Evolutionary conservation across 2,329 filamentous ascomycete species (phyloP).

Genomic region (Aschersonia sp.): DNA sequence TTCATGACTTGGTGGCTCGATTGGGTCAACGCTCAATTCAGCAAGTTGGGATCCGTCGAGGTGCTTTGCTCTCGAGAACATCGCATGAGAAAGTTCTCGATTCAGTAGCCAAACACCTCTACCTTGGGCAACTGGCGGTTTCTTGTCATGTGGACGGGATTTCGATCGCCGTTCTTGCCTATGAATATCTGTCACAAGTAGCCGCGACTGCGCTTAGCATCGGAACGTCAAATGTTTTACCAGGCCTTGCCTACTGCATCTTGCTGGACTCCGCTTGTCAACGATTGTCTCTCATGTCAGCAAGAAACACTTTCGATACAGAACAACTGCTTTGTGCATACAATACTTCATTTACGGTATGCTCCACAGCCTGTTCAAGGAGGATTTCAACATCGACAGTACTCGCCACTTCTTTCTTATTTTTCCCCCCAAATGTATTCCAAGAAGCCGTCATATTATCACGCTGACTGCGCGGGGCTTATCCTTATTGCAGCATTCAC

Average conservation of each 20-base stretch:
- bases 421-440: slow-evolving; percentile 25
- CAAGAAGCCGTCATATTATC: slow-evolving; percentile 22
- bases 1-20: slow-evolving; percentile 14
- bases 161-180: slow-evolving; percentile 21
- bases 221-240: background rate
- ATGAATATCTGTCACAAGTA: background rate
- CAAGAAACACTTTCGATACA: background rate
- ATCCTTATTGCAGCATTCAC: slow-evolving; percentile 26
- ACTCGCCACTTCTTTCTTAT: slow-evolving; percentile 28
- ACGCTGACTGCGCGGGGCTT: slow-evolving; percentile 27
- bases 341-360: slow-evolving; percentile 16
- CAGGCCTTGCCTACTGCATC: slow-evolving; percentile 20
- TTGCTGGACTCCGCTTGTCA: slow-evolving; percentile 15
- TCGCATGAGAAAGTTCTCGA: slow-evolving; percentile 9
- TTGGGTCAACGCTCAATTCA: slow-evolving; percentile 2
- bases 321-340: slow-evolving; percentile 8
- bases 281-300: slow-evolving; percentile 11
- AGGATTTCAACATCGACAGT: slow-evolving; percentile 5
- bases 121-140: slow-evolving; percentile 19
- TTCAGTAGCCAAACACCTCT: slow-evolving; percentile 18
- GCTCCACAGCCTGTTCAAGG: slow-evolving; percentile 14
- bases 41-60: slow-evolving; percentile 6
- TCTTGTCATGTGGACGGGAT: slow-evolving; percentile 13
- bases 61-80: slow-evolving; percentile 6
- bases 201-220: background rate